A percentile compares a stretch with the other conserved stretches of the same genome.
Conservation (phyloP, 768 basidiomycete species). For the Rhizopogon vulgaris region DNA sequence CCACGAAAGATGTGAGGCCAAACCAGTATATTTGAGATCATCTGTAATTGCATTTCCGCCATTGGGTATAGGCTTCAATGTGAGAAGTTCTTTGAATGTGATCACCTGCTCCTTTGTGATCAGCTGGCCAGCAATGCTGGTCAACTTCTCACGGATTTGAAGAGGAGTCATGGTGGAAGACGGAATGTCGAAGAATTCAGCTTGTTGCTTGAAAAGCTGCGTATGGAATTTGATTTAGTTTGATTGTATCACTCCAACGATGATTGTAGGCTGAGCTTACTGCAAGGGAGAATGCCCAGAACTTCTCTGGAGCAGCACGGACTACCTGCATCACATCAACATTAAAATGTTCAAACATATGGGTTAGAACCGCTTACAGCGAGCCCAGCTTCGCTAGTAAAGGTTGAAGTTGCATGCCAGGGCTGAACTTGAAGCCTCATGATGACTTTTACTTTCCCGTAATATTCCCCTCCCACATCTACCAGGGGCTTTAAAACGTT, state of each 20-base stretch:
- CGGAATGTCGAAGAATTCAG: conserved; percentile 76
- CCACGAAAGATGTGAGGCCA: conserved; percentile 19
- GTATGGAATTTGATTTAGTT: not conserved
- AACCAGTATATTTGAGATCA: conserved; percentile 86
- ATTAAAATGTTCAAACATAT: not conserved
- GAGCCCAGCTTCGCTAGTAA: conserved; percentile 76
- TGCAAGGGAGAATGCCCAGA: conserved; percentile 70
- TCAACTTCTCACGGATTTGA: conserved; percentile 72
- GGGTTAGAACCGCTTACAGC: conserved; percentile 43
- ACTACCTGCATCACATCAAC: conserved; percentile 36
- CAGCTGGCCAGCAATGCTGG: conserved; percentile 47
- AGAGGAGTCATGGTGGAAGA: conserved; percentile 57
- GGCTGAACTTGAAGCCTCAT: conserved; percentile 70
- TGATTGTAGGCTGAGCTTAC: conserved; percentile 30
- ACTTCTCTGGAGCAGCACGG: conserved; percentile 65
- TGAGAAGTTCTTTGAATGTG: conserved; percentile 56
- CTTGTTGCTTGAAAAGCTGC: conserved; percentile 76
- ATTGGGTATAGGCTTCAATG: conserved; percentile 59
- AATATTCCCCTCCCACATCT: conserved; percentile 52
- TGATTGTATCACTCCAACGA: too few relatives aligned
- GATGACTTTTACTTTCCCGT: conserved; percentile 69
- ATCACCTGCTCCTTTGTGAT: conserved; percentile 44
- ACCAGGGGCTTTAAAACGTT: conserved; percentile 54
- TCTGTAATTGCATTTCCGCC: conserved; percentile 80
- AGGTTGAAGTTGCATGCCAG: conserved; percentile 73